These are phyloP conservation scores for Spatholobus suberectus DNA, from an alignment of 306 rosid species.

Conservation along the genomic window DNA sequence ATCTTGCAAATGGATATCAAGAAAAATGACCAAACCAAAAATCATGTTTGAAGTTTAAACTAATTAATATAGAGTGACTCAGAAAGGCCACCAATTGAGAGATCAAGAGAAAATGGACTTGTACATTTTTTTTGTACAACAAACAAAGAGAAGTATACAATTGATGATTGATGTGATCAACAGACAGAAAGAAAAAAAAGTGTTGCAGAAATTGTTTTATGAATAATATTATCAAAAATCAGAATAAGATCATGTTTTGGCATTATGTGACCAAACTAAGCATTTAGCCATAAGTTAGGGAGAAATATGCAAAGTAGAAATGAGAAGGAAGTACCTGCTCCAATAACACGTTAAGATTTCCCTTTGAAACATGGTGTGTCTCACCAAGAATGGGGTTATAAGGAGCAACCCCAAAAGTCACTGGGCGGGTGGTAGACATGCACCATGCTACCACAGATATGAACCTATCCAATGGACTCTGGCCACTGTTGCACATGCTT, in stretches of 20 bases:
- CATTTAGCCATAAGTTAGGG: neutral
- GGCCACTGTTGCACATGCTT: slow-evolving; percentile 62
- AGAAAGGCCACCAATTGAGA: neutral
- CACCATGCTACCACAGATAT: slow-evolving; percentile 75
- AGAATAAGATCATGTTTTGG: neutral
- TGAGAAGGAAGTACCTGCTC: slow-evolving; percentile 71
- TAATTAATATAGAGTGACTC: neutral
- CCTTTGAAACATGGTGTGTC: slow-evolving; percentile 89
- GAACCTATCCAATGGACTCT: slow-evolving; percentile 69
- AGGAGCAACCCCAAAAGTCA: slow-evolving; percentile 76
- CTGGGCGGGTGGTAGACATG: slow-evolving; percentile 79
- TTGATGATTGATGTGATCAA: neutral
- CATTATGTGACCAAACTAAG: neutral
- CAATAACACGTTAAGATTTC: slow-evolving; percentile 67
- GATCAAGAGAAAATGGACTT: neutral
- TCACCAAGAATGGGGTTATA: slow-evolving; percentile 95
- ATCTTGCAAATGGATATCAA: neutral
- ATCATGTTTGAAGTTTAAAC: neutral
- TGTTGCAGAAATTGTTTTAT: neutral
- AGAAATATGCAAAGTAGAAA: neutral
- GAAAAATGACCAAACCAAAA: neutral
- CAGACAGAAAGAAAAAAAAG: neutral
- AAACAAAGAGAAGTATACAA: neutral
- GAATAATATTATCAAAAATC: neutral
- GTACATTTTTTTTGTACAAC: neutral